Evolutionary conservation across 1,284 basidiomycete species (phyloP), one percentile per base, ranked within the genome.

Genomic region (Ceraceosorus guamensis): DNA sequence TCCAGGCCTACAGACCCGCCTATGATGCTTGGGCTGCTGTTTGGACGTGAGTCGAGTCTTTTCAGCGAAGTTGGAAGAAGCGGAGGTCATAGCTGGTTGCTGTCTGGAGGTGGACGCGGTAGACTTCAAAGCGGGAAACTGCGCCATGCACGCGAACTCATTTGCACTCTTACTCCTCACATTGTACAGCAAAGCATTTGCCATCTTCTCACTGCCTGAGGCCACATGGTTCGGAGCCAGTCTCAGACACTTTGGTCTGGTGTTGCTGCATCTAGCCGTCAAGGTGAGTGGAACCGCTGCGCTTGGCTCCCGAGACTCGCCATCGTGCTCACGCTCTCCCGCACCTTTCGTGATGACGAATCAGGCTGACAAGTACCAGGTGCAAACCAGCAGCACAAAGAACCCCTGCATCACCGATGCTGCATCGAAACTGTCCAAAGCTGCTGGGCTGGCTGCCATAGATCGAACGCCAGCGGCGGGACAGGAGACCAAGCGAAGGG

Each of bases 381-480:
- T 41, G 16, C 3, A 24, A 3, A 35, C 11, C 16, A 31, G 45
- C 24, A 32, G 33, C 18, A 35, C 45, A 4, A 56, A 48, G 13
- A 35, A 49, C 16, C 34, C 49, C 14, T 33, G 35, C 24, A 33
- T 53, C 3, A 73, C 71, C 32, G 73, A 76, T 49, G 70, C 72
- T 14, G 72, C 72, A 10, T 63, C 68, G 4, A 61, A 70, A 8
- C 62, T 76, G 41, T 70, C 69, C 33, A 71, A 72, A 46, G 61
- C 68, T 24, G 72, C 69, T 5, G 69, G 72, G 14, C 60, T 73
- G 49, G 67, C 71, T 1, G 72, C 70, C 6, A 74, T 72, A 55
- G 73, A 76, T 59, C 66, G 73, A 13, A 66, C 68, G 1, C 61
- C 66, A 24, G 54, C 58, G 13, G 54, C 53, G 0, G 67, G 67